Base-by-base conservation (phyloP, 495 filamentous ascomycete species). In the Terfezia boudieri region DNA sequence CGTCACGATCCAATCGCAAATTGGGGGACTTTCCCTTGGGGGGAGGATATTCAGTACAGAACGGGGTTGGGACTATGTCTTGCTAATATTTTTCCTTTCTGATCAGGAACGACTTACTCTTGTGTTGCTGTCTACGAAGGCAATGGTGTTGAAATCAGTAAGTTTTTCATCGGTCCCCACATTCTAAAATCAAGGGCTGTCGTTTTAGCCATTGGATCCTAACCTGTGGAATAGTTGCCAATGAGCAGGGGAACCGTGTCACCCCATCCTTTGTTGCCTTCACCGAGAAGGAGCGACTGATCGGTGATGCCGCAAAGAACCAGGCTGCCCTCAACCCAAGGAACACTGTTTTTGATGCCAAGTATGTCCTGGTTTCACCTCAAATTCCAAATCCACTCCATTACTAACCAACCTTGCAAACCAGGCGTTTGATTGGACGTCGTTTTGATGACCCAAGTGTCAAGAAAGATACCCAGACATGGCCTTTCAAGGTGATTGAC, bases 121-220 rank as follows among this genome's bases (percentile, higher is more conserved):
- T 98, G 90, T 74, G 90, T 96, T 71, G 90, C 90, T 73, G 89
- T 86, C 72, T 98, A 96, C 73, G 90, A 96, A 71, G 90, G 90
- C 69, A 88, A 81, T 73, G 93, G 92, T 76, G 90, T 98, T 65
- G 90, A 98, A 70, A 98, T 98, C 77, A 98, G 82, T 86, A 74
- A 57, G 81, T 74, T 0, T 32, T 2, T 32, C 4, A 32, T 32
- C 26, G 57, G 22, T 11, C n/a, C 41, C 32, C 54, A n/a, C 36
- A 16, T 36, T 49, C 20, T 41, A 8, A 36, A 32, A 12, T 23
- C 10, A 61, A 50, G 49, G 36, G 2, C 35, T 32, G 0, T 17
- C 16, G 14, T 49, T 57, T 38, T 46, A 36, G 3, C 23, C 26
- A 54, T 11, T 26, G 23, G 49, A 17, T 14, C 16, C 49, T 51